Conservation (phyloP, 371 early-diverging fungal species). For the Entomophthora muscae region DNA sequence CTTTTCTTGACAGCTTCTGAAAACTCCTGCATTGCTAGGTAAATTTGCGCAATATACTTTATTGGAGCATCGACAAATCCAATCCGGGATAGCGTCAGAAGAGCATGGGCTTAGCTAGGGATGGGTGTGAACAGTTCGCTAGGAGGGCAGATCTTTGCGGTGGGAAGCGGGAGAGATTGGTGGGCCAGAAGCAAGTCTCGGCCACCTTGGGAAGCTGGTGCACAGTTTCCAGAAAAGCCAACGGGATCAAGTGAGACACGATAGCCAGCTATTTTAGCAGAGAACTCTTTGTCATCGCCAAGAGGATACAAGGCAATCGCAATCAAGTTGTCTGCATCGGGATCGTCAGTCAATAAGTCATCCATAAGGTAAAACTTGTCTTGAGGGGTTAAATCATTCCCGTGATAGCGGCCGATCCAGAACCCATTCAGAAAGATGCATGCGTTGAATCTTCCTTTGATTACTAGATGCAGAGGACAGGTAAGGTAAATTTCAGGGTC, state of each 20-base stretch:
- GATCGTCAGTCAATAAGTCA: constrained; percentile 19
- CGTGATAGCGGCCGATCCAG: constrained; percentile 49
- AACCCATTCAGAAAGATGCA: constrained; percentile 39
- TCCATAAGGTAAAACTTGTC: constrained; percentile 54
- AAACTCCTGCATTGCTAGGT: no score
- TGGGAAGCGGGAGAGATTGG: background rate
- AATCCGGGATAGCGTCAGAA: no score
- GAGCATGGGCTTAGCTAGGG: no score
- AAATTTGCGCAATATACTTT: no score
- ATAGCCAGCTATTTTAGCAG: background rate
- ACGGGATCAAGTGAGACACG: background rate
- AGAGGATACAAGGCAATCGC: background rate
- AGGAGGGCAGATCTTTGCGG: background rate
- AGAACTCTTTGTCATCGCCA: background rate
- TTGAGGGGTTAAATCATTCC: constrained; percentile 53
- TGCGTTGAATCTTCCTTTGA: constrained; percentile 43
- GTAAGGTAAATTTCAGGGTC: background rate
- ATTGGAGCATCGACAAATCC: no score
- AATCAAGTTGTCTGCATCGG: constrained; percentile 3
- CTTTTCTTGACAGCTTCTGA: no score
- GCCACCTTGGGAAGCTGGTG: background rate
- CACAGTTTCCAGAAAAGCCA: background rate
- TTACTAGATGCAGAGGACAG: constrained; percentile 35
- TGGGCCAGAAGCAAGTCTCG: background rate
- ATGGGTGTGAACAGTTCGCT: background rate